A percentile compares a stretch with the other conserved stretches of the same genome.
Conservation (phyloP, 2,329 filamentous ascomycete species). For the Penicillium sp. region DNA sequence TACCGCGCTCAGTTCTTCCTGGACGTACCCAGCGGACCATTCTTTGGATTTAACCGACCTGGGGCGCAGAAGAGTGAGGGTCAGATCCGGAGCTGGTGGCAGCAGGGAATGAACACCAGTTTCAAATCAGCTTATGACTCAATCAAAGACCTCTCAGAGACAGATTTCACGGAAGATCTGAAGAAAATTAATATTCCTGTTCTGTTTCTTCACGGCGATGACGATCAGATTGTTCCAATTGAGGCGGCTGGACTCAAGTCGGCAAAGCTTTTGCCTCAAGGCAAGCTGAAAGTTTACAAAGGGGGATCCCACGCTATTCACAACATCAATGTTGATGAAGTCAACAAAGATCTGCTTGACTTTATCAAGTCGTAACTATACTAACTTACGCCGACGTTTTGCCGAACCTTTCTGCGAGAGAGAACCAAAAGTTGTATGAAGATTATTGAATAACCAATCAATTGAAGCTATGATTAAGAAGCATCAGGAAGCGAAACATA, state of each 20-base stretch:
- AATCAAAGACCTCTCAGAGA: constrained; percentile 44
- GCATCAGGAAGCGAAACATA: too few relatives aligned
- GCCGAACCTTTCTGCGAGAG: too few relatives aligned
- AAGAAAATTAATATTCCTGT: constrained; percentile 42
- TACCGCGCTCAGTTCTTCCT: constrained; percentile 39
- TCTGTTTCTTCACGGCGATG: constrained; percentile 42
- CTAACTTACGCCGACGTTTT: too few relatives aligned
- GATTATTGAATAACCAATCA: too few relatives aligned
- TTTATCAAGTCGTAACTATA: constrained; percentile 28
- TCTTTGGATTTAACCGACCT: constrained; percentile 38
- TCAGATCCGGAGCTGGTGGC: constrained; percentile 42
- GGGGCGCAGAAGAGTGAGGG: constrained; percentile 35
- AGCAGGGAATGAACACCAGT: constrained; percentile 41
- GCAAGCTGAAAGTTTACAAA: constrained; percentile 41
- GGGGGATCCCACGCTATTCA: constrained; percentile 43
- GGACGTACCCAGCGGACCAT: constrained; percentile 37
- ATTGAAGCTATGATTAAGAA: too few relatives aligned
- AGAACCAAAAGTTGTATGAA: too few relatives aligned
- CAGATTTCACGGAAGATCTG: constrained; percentile 43
- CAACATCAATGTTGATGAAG: constrained; percentile 36
- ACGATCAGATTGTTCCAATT: constrained; percentile 45
- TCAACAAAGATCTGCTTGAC: constrained; percentile 39
- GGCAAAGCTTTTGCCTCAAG: constrained; percentile 38
- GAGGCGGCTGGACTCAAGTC: constrained; percentile 29
- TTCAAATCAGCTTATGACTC: constrained; percentile 44